A percentile compares a stretch with the other conserved stretches of the same genome.
phyloP scores from a whole-genome alignment of 176 grass and related monocot species.

The Triticum dicoccoides region DNA sequence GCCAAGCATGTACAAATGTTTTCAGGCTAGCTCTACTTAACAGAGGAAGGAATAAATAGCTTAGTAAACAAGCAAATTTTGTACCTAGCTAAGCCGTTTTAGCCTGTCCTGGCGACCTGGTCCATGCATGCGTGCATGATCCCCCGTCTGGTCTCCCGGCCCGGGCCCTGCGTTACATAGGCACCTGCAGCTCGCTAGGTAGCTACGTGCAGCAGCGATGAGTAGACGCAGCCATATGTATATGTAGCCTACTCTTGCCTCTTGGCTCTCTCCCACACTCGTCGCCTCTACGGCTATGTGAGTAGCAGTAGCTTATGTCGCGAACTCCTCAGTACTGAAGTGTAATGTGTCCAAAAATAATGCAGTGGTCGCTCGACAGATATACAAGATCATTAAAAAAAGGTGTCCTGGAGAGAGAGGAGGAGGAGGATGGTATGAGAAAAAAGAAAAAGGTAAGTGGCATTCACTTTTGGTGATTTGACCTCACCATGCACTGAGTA shows the following conservation, averaged over 20 bases:
- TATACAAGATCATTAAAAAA: constrained; percentile 16
- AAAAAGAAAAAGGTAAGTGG: constrained; percentile 44
- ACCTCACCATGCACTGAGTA: constrained; percentile 64
- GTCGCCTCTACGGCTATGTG: neutral
- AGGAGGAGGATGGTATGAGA: constrained; percentile 16
- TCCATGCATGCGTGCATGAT: neutral
- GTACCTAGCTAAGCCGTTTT: neutral
- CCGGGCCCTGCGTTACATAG: neutral
- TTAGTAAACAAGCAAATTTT: neutral
- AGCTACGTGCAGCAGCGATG: constrained; percentile 4
- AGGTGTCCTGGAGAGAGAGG: neutral
- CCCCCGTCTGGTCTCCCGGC: neutral
- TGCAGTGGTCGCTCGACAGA: constrained; percentile 26
- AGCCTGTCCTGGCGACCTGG: neutral
- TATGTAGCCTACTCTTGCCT: neutral
- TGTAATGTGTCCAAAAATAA: constrained; percentile 49
- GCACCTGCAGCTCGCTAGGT: constrained; percentile 3
- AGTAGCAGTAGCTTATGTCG: neutral
- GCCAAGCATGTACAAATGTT: neutral
- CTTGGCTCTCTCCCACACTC: neutral
- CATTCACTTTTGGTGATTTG: constrained; percentile 76
- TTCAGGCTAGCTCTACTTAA: neutral
- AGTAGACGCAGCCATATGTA: constrained; percentile 2
- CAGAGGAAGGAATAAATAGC: neutral
- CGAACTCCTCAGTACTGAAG: constrained; percentile 18